phyloP scores from a whole-genome alignment of 2,329 filamentous ascomycete species.

The Cryphonectria carpinicola region DNA sequence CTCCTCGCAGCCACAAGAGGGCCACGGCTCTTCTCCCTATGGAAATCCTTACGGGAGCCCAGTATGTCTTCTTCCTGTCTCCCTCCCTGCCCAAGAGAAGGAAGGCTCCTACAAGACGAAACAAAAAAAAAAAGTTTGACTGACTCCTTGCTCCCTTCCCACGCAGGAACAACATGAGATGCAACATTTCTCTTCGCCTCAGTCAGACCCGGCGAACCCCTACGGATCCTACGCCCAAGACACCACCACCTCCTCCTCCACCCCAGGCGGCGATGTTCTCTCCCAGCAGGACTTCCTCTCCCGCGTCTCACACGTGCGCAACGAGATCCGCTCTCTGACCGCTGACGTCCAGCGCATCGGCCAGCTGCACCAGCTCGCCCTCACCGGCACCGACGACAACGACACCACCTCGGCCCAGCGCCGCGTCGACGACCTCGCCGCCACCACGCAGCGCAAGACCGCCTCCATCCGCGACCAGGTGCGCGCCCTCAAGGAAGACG shows the following conservation, averaged over 20 bases:
- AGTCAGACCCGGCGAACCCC: constrained; percentile 35
- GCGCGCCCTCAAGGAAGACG: constrained; percentile 74
- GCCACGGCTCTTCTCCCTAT: constrained; percentile 19
- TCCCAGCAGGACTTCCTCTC: constrained; percentile 69
- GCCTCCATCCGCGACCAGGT: constrained; percentile 79
- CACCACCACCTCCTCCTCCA: constrained; percentile 30
- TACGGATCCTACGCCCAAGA: constrained; percentile 29
- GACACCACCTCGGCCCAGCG: constrained; percentile 44
- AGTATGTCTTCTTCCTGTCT: constrained; percentile 20
- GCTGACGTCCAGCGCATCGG: constrained; percentile 69
- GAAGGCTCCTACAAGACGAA: background rate
- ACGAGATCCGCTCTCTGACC: constrained; percentile 69
- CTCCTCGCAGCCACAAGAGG: constrained; percentile 34
- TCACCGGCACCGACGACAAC: constrained; percentile 64
- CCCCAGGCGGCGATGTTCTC: constrained; percentile 44
- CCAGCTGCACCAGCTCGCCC: constrained; percentile 71
- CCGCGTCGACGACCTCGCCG: constrained; percentile 69
- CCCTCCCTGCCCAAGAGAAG: constrained; percentile 31
- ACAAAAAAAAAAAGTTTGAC: background rate
- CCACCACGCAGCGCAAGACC: constrained; percentile 73
- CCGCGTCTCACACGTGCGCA: constrained; percentile 68
- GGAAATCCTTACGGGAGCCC: constrained; percentile 3
- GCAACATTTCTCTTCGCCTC: constrained; percentile 48
- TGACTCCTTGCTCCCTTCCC: constrained; percentile 7
- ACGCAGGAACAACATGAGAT: constrained; percentile 57